Evolutionary conservation across 257 asterid genomes (phyloP), one percentile per base, ranked within the genome.

Genomic region (Sherardia arvensis): DNA sequence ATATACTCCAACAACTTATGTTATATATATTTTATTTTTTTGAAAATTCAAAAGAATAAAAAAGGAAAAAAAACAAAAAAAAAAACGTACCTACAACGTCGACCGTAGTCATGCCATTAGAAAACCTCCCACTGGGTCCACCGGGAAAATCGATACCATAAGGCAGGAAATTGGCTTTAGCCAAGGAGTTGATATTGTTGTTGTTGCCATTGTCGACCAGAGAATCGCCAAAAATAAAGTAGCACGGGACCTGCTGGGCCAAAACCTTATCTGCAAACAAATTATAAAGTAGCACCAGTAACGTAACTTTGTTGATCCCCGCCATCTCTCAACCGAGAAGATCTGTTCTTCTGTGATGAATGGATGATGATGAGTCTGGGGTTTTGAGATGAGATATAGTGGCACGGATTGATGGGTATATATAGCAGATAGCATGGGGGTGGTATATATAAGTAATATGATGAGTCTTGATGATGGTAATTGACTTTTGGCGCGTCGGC

Each of bases 181-280:
- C 82, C 48, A 78, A 36, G 2, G 82, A 78, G 29, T 72, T 68
- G 40, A 78, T 78, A 22, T 74, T 69, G 36, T 78, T 78, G 66
- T 78, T 78, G 53, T 78, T 78, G 12, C 82, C 82, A 48, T 78
- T 78, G 53, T 78, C 82, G 53, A 78, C 79, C n/a, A 78, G 67
- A 3, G 82, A 78, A 64, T 78, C 82, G 3, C 82, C 82, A 71
- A 78, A 78, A 26, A 78, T 64, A 34, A 78, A 78, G 59, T 71
- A 78, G 55, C 82, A 64, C 5, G 82, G 82, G 22, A 70, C 77
- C 57, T 74, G 79, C n/a, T 78, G 58, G 4, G 65, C 79, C 21
- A 34, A 29, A 62, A 59, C 67, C 33, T 40, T 66, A n/a, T n/a
- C n/a, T n/a, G n/a, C n/a, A n/a, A n/a, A n/a, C n/a, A n/a, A n/a